A percentile compares a stretch with the other conserved stretches of the same genome.
Conservation (phyloP, 805 yeast genomes). For the Myxozyma neotropica region DNA sequence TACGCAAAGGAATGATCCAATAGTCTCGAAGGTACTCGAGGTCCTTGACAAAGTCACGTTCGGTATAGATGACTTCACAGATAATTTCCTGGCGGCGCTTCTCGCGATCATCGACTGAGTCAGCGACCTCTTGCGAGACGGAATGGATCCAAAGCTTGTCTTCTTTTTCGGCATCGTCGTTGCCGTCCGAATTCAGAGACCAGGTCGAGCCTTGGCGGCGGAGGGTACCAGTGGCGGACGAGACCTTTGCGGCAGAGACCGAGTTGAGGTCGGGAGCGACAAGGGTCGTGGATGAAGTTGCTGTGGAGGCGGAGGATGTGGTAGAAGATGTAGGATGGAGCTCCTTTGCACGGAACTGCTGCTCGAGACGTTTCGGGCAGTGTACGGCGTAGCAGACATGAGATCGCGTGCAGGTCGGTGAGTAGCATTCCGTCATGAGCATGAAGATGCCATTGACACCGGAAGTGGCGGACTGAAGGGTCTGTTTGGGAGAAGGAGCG, state of each 20-base stretch:
- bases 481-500: slow-evolving; percentile 12
- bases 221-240: slow-evolving; percentile 46
- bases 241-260: background rate
- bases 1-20: slow-evolving; percentile 88
- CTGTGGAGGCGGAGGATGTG: slow-evolving; percentile 7
- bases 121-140: slow-evolving; percentile 78
- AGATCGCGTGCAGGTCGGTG: slow-evolving; percentile 93
- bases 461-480: slow-evolving; percentile 35
- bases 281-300: slow-evolving; percentile 1
- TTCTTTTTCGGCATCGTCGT: slow-evolving; percentile 53
- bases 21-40: slow-evolving; percentile 89
- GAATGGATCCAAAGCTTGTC: slow-evolving; percentile 92
- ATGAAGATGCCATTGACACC: slow-evolving; percentile 85
- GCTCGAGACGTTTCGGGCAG: slow-evolving; percentile 93
- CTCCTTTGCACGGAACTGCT: slow-evolving; percentile 81
- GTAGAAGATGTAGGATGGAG: slow-evolving; percentile 11
- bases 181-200: slow-evolving; percentile 50
- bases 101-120: slow-evolving; percentile 77
- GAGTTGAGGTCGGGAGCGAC: slow-evolving; percentile 7
- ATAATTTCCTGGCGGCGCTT: slow-evolving; percentile 93
- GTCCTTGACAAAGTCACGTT: slow-evolving; percentile 92
- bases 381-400: slow-evolving; percentile 90
- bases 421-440: slow-evolving; percentile 88
- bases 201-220: slow-evolving; percentile 23
- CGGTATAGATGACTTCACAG: slow-evolving; percentile 90